Base-by-base conservation (phyloP, 2,329 filamentous ascomycete genomes). In the Cercospora nicotianae region DNA sequence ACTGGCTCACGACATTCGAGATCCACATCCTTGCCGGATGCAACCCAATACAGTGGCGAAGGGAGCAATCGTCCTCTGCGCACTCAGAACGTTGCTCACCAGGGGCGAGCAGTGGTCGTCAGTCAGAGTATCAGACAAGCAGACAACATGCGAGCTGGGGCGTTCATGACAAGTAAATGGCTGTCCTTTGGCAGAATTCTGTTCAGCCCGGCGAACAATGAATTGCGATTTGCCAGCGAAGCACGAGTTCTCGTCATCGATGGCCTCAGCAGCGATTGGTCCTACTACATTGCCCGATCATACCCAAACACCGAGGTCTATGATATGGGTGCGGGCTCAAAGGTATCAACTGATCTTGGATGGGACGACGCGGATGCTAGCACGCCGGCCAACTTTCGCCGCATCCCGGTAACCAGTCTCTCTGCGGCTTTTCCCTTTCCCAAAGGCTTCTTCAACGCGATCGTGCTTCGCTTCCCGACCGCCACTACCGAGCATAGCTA, bases 241-340 rank as follows among this genome's bases (percentile, higher is more conserved):
- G 81, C 86, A 81, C 64, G 90, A 82, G 87, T 95, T 28, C 84
- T 95, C 3, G 90, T 95, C 18, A 85, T 95, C 66, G 92, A 95
- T 79, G 92, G 92, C 5, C 87, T 95, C 31, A 92, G 92, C n/a
- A 94, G 93, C 75, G 92, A 95, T 76, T 95, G 92, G 92, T 94
- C 91, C 0, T 94, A 92, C 77, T 94, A 93, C 73, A 91, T 91
- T 20, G 91, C 92, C 6, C 88, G 94, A 75, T 93, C 91, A 0
- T 94, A 94, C 71, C 90, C 90, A 0, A 84, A 84, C 0, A 90
- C 90, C 0, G 90, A 87, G 1, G 90, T 95, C 70, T 94, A 92
- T 81, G 93, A 94, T 16, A 76, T 78, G 51, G 73, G 75, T 9
- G 30, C 51, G 18, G 69, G 67, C 8, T 65, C 70, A n/a, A 62